These are phyloP conservation scores for Beauveria brongniartii DNA, from an alignment of 2,329 filamentous ascomycete species.

Conservation along the genomic window DNA sequence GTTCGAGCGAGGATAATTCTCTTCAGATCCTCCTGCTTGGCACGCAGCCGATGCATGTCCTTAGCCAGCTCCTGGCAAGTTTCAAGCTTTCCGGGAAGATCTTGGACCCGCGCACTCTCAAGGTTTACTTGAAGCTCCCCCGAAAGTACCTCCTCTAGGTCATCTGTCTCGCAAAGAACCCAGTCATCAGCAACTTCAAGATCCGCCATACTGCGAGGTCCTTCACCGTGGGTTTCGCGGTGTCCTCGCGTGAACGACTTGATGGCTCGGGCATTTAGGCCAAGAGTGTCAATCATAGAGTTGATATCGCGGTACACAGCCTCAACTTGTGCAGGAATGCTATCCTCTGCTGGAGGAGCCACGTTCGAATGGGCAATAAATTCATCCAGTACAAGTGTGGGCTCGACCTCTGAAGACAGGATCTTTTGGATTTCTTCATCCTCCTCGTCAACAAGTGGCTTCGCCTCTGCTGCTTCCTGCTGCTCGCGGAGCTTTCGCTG, in stretches of 20 bases:
- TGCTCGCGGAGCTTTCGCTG: constrained; percentile 45
- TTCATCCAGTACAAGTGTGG: constrained; percentile 55
- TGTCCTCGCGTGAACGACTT: constrained; percentile 61
- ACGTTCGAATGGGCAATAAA: constrained; percentile 58
- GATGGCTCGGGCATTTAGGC: constrained; percentile 69
- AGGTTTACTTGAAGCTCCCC: constrained; percentile 56
- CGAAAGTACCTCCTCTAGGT: constrained; percentile 57
- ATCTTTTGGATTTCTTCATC: constrained; percentile 59
- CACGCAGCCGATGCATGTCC: constrained; percentile 63
- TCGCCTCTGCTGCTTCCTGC: constrained; percentile 49
- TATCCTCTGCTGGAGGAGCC: constrained; percentile 44
- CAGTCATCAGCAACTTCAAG: constrained; percentile 62
- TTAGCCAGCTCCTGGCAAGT: constrained; percentile 59
- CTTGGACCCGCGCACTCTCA: constrained; percentile 58
- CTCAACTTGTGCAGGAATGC: constrained; percentile 55
- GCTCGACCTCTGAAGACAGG: constrained; percentile 51
- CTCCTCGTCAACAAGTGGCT: constrained; percentile 57
- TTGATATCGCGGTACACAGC: constrained; percentile 73
- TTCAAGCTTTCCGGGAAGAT: constrained; percentile 60
- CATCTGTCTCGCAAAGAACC: constrained; percentile 67
- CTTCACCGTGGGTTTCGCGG: constrained; percentile 42
- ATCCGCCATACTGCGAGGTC: constrained; percentile 54
- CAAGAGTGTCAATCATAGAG: constrained; percentile 89
- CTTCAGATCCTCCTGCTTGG: constrained; percentile 70
- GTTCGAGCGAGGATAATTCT: constrained; percentile 63